Evolutionary conservation across 495 filamentous ascomycete species (phyloP), one percentile per base, ranked within the genome.

Genomic region (Podospora anserina): DNA sequence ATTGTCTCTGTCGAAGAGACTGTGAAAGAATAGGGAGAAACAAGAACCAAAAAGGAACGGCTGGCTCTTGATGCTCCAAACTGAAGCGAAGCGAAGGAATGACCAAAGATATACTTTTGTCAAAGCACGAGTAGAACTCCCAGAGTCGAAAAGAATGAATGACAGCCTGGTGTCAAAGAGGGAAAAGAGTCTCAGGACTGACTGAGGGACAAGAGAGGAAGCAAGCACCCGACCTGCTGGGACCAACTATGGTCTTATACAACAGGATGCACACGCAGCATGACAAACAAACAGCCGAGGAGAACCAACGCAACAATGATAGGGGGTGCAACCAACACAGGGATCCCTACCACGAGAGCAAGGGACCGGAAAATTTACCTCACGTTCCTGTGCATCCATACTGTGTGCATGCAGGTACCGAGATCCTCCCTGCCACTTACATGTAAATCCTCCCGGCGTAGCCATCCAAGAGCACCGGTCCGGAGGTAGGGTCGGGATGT

Each of bases 1-100:
- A 27, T 61, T 27, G 18, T 63, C 61, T 63, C 61, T 63, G 13
- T 63, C 61, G 32, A 63, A 63, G 61, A 63, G 61, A 34, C 19
- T 18, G 30, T 58, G 55, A 58, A 58, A 58, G 55, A 58, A 26
- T 58, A n/a, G 0, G 39, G 39, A 49, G 5, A 4, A 49, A 16
- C 39, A 61, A 61, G 23, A 28, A 49, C 30, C 18, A 49, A 63
- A 39, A 7, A 61, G 26, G 59, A 61, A 61, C 20, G 28, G 32
- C 23, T 61, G n/a, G 56, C 19, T 61, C 13, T n/a, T 61, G 20
- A n/a, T 18, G 20, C 16, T n/a, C 18, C 30, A 18, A 11, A 26
- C 16, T 5, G 59, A 28, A 32, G 6, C 59, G 30, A 61, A 28
- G 30, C 15, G 32, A 63, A 63, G 11, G 61, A 63, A 19, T 63